Evolutionary conservation across 2,329 filamentous ascomycete species (phyloP).

Genomic region (Hypoxylon sp.): DNA sequence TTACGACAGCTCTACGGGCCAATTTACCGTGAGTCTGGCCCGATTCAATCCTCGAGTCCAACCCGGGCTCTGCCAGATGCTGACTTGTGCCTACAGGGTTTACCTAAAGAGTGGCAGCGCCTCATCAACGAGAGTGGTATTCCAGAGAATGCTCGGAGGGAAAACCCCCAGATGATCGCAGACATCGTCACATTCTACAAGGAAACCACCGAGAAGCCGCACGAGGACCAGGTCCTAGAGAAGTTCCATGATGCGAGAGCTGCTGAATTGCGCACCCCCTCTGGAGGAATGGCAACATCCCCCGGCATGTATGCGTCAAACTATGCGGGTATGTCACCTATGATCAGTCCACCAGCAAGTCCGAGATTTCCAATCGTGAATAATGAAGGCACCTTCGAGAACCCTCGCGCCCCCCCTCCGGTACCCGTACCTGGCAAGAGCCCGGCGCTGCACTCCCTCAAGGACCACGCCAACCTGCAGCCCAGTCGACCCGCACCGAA

Average conservation of each 20-base stretch:
- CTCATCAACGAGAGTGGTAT: slow-evolving; percentile 96
- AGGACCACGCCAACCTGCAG: slow-evolving; percentile 71
- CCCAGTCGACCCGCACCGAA: slow-evolving; percentile 88
- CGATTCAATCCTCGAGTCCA: slow-evolving; percentile 19
- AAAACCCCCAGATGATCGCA: slow-evolving; percentile 94
- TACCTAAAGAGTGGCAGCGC: slow-evolving; percentile 98
- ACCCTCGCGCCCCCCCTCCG: slow-evolving; percentile 91
- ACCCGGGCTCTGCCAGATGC: slow-evolving; percentile 29
- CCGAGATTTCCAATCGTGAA: slow-evolving; percentile 87
- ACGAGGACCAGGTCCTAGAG: slow-evolving; percentile 90
- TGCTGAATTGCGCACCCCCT: slow-evolving; percentile 60
- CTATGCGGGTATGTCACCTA: slow-evolving; percentile 69
- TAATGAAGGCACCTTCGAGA: slow-evolving; percentile 95
- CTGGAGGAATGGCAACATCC: slow-evolving; percentile 60
- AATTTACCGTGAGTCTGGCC: slow-evolving; percentile 82
- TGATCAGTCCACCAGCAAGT: slow-evolving; percentile 83
- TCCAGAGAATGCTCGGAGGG: slow-evolving; percentile 92
- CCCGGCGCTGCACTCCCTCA: slow-evolving; percentile 56
- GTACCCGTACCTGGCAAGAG: slow-evolving; percentile 72
- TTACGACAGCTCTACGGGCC: slow-evolving; percentile 94
- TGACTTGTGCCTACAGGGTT: slow-evolving; percentile 67
- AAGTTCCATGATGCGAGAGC: slow-evolving; percentile 92
- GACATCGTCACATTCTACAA: slow-evolving; percentile 98
- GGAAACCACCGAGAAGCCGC: slow-evolving; percentile 83
- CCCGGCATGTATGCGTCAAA: slow-evolving; percentile 66